These are phyloP conservation scores for Tilletia walkeri DNA, from an alignment of 1,284 basidiomycete species.

Conservation along the genomic window DNA sequence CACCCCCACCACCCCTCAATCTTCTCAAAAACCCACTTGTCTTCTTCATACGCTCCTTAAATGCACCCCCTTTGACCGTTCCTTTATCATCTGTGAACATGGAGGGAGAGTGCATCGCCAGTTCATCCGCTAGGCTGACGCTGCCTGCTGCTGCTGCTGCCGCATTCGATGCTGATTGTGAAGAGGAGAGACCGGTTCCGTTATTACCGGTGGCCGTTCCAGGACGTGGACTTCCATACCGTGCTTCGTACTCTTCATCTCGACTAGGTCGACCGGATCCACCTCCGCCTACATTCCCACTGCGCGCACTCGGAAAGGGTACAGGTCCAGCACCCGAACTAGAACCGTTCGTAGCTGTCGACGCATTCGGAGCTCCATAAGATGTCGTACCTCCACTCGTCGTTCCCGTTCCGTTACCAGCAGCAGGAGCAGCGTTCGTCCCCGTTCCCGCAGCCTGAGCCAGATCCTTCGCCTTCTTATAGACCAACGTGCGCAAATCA, in stretches of 20 bases:
- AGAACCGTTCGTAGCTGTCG: not conserved
- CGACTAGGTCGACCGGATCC: conserved; percentile 11
- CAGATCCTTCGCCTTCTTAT: conserved; percentile 7
- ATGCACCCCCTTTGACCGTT: conserved; percentile 21
- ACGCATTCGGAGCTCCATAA: not conserved
- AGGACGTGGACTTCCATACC: not conserved
- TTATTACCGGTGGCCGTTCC: too few relatives aligned
- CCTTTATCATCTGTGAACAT: not conserved
- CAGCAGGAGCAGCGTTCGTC: not conserved
- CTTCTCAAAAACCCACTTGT: conserved; percentile 47
- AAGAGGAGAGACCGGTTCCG: too few relatives aligned
- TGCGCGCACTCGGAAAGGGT: not conserved
- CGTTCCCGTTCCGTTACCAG: too few relatives aligned
- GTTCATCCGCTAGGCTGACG: conserved; percentile 34
- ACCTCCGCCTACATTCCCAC: not conserved
- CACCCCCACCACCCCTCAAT: conserved; percentile 29
- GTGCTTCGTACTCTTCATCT: conserved; percentile 13
- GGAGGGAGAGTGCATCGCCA: conserved; percentile 18
- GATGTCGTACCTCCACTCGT: not conserved
- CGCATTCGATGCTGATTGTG: too few relatives aligned
- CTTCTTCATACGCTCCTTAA: conserved; percentile 48
- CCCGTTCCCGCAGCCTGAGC: not conserved
- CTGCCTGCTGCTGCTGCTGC: conserved; percentile 14
- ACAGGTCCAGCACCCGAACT: not conserved
- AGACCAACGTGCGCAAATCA: conserved; percentile 14